phyloP scores from a whole-genome alignment of 1,284 basidiomycete genomes.

The Tilletia walkeri region DNA sequence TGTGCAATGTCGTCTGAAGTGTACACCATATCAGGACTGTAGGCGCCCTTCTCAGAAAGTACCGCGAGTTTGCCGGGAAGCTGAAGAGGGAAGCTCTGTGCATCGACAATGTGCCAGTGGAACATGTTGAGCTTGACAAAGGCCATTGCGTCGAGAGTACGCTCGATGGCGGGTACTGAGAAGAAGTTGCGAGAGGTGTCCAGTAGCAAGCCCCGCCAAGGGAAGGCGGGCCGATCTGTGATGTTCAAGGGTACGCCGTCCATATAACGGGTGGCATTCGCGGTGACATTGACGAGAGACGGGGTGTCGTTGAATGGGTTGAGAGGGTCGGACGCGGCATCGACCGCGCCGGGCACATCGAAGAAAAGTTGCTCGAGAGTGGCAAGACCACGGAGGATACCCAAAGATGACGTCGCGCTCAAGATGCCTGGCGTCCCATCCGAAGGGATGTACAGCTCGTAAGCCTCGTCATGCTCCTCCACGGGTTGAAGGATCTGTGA shows the following conservation, averaged over 20 bases:
- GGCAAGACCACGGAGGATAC: constrained; percentile 74
- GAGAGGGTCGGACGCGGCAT: neutral
- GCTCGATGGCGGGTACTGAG: constrained; percentile 63
- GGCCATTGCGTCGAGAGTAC: constrained; percentile 78
- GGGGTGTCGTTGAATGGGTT: constrained; percentile 56
- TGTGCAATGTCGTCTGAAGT: constrained; percentile 64
- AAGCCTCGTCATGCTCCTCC: constrained; percentile 66
- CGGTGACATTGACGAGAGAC: constrained; percentile 39
- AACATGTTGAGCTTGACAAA: constrained; percentile 73
- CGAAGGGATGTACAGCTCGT: constrained; percentile 66
- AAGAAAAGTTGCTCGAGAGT: constrained; percentile 73
- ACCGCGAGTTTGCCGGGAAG: constrained; percentile 64
- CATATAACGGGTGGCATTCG: constrained; percentile 57
- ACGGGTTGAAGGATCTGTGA: constrained; percentile 65
- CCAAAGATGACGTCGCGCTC: constrained; percentile 70
- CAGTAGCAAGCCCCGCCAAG: constrained; percentile 70
- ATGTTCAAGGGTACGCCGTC: constrained; percentile 57
- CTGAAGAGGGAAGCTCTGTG: constrained; percentile 67
- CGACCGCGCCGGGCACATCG: constrained; percentile 28
- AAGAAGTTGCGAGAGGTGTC: constrained; percentile 73
- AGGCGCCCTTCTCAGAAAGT: constrained; percentile 69
- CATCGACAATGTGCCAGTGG: constrained; percentile 73
- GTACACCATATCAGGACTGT: constrained; percentile 65
- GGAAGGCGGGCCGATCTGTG: constrained; percentile 58
- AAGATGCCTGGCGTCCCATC: constrained; percentile 67